phyloP scores from a whole-genome alignment of 139 green algal species.

The Nannochloris sp. region DNA sequence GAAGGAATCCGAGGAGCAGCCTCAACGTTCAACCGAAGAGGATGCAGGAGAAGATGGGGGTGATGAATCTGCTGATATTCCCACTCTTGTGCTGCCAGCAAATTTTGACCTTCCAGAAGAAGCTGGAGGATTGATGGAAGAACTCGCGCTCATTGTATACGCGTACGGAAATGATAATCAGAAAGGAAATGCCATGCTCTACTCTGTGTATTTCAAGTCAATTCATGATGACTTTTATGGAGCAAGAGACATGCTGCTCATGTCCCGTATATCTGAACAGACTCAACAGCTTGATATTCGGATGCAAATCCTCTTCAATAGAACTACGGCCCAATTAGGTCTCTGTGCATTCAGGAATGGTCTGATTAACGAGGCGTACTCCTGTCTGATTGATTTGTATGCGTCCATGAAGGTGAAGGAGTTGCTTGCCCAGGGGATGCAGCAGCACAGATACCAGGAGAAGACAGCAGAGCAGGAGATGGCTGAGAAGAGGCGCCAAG shows the following conservation, averaged over 20 bases:
- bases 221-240: slow-evolving; percentile 88
- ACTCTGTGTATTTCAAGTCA: slow-evolving; percentile 82
- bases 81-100: slow-evolving; percentile 57
- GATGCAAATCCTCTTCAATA: slow-evolving; percentile 92
- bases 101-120: slow-evolving; percentile 65
- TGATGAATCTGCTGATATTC: slow-evolving; percentile 15
- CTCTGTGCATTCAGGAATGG: slow-evolving; percentile 83
- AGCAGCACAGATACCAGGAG: slow-evolving; percentile 39
- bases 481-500: slow-evolving; percentile 85
- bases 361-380: slow-evolving; percentile 80
- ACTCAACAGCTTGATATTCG: slow-evolving; percentile 48
- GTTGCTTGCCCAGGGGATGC: slow-evolving; percentile 78
- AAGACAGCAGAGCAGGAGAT: slow-evolving; percentile 93
- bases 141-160: slow-evolving; percentile 72
- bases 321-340: slow-evolving; percentile 90
- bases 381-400: slow-evolving; percentile 92
- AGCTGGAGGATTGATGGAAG: slow-evolving; percentile 33
- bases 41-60: slow-evolving; percentile 39
- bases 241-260: slow-evolving; percentile 90
- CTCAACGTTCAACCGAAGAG: slow-evolving; percentile 19
- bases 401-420: slow-evolving; percentile 87
- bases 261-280: slow-evolving; percentile 83
- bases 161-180: slow-evolving; percentile 86
- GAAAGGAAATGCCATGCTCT: slow-evolving; percentile 95
- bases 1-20: slow-evolving; percentile 38